Percentiles rank a stretch among this genome's conserved stretches.
phyloP scores from a whole-genome alignment of 176 grass and related monocot species.

The Zea luxurians region DNA sequence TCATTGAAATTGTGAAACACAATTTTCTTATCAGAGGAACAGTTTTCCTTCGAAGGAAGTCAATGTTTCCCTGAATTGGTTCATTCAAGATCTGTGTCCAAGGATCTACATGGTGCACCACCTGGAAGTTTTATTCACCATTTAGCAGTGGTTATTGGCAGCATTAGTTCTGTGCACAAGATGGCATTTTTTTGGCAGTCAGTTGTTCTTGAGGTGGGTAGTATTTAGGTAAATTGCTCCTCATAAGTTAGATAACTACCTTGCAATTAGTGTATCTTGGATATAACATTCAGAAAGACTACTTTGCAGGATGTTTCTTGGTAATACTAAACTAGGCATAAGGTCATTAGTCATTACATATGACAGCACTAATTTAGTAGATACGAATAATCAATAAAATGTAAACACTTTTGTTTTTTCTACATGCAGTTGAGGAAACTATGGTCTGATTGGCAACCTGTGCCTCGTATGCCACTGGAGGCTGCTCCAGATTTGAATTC shows the following conservation, averaged over 20 bases:
- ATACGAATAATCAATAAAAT: conserved; percentile 18
- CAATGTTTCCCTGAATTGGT: conserved; percentile 34
- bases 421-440: conserved; percentile 80
- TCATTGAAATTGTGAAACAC: conserved; percentile 41
- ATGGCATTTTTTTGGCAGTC: conserved; percentile 82
- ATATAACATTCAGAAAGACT: not conserved
- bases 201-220: conserved; percentile 64
- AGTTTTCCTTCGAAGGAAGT: conserved; percentile 36
- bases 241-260: not conserved
- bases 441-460: conserved; percentile 76
- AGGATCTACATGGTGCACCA: conserved; percentile 80
- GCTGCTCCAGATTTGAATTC: conserved; percentile 79
- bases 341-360: conserved; percentile 3
- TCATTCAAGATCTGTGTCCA: conserved; percentile 45
- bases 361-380: conserved; percentile 28
- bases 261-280: not conserved
- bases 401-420: conserved; percentile 35
- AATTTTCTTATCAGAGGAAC: conserved; percentile 63
- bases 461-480: conserved; percentile 78
- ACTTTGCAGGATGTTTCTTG: not conserved
- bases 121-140: conserved; percentile 84
- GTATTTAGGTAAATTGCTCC: conserved; percentile 18
- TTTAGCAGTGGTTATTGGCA: conserved; percentile 66
- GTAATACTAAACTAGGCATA: conserved; percentile 17
- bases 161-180: conserved; percentile 79